Conservation (phyloP, 805 yeast genomes). For the Starmerella asiatica region DNA sequence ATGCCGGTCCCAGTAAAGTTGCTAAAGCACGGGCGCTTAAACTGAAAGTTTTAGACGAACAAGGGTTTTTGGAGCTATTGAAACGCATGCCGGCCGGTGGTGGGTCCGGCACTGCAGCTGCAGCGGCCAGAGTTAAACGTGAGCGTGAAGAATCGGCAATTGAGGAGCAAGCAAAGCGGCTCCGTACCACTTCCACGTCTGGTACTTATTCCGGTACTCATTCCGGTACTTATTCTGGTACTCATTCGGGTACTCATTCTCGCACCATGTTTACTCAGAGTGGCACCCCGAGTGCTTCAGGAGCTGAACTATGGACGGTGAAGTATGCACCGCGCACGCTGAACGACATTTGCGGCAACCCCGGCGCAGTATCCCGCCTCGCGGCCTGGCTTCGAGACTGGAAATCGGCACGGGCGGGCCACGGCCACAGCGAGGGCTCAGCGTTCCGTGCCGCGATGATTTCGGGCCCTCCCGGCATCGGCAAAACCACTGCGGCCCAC, state of each 20-base stretch:
- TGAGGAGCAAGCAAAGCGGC: constrained; percentile 24
- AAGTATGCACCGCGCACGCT: constrained; percentile 75
- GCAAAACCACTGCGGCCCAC: constrained; percentile 86
- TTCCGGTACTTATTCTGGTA: neutral
- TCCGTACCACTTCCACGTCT: neutral
- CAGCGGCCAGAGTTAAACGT: constrained; percentile 50
- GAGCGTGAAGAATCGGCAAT: constrained; percentile 53
- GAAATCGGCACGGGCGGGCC: constrained; percentile 44
- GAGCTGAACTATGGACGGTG: constrained; percentile 67
- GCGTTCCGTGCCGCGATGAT: constrained; percentile 69
- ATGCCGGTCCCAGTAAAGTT: constrained; percentile 94
- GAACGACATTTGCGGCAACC: constrained; percentile 82
- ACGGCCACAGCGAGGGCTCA: constrained; percentile 51
- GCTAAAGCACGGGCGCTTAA: constrained; percentile 58
- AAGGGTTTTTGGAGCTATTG: constrained; percentile 66
- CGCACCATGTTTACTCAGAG: too few relatives aligned
- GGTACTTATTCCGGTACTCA: neutral
- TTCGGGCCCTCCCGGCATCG: constrained; percentile 90
- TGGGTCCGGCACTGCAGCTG: constrained; percentile 70
- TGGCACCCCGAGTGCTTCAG: neutral
- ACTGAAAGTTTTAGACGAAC: constrained; percentile 74
- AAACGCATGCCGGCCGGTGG: constrained; percentile 81
- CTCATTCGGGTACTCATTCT: neutral
- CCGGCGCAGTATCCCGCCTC: constrained; percentile 53
- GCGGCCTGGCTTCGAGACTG: constrained; percentile 66